These are phyloP conservation scores for Eremochloa ophiuroides DNA, from an alignment of 176 grass and related monocot species.

Conservation along the genomic window DNA sequence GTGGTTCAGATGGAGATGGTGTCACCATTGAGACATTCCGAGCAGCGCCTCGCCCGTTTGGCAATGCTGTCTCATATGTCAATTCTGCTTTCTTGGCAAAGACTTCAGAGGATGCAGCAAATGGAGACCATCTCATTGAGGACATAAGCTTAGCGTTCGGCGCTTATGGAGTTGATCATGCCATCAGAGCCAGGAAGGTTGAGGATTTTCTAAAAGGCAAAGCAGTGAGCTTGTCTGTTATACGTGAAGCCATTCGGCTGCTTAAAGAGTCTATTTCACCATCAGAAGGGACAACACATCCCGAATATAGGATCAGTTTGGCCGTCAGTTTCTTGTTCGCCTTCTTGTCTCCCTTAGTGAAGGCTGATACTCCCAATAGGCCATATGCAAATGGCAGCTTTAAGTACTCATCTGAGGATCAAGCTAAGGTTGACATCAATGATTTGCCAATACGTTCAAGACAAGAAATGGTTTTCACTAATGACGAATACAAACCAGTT, in stretches of 20 bases:
- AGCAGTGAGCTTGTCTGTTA: conserved; percentile 37
- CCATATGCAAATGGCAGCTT: conserved; percentile 14
- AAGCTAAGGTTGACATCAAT: neutral
- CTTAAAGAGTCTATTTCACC: conserved; percentile 49
- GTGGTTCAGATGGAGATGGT: conserved; percentile 38
- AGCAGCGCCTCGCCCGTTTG: conserved; percentile 66
- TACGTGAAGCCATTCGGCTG: conserved; percentile 50
- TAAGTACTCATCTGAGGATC: neutral
- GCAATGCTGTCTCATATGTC: conserved; percentile 81
- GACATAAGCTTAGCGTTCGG: conserved; percentile 60
- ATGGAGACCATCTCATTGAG: conserved; percentile 35
- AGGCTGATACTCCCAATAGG: conserved; percentile 3
- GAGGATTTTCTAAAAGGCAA: conserved; percentile 71
- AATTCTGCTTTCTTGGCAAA: conserved; percentile 68
- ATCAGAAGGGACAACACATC: conserved; percentile 59
- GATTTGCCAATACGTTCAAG: conserved; percentile 43
- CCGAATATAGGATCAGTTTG: conserved; percentile 63
- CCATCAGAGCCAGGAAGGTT: conserved; percentile 61
- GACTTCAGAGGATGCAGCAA: conserved; percentile 23
- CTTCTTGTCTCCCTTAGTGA: conserved; percentile 52
- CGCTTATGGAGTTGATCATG: conserved; percentile 57
- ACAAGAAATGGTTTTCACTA: conserved; percentile 53
- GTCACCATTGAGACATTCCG: conserved; percentile 75
- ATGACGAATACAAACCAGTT: conserved; percentile 53
- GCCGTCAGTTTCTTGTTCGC: conserved; percentile 71